phyloP scores from a whole-genome alignment of 2,329 filamentous ascomycete species.

The Penicillium janthinellum region DNA sequence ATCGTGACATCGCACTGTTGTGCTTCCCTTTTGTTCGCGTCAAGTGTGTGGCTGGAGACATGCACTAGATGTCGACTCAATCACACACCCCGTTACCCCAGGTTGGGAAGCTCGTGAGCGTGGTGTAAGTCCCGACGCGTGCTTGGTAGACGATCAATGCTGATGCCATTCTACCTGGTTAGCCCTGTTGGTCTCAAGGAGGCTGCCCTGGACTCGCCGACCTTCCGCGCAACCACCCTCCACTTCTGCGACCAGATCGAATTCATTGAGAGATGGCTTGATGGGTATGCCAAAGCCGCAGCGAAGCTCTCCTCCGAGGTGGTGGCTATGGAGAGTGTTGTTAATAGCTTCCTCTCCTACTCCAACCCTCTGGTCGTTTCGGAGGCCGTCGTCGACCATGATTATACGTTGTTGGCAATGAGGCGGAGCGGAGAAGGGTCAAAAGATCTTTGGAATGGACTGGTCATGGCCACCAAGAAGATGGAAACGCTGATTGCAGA shows the following conservation, averaged over 20 bases:
- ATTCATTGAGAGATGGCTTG: constrained; percentile 88
- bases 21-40: constrained; percentile 20
- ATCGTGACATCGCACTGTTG: neutral
- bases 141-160: neutral
- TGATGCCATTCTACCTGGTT: constrained; percentile 16
- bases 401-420: constrained; percentile 88
- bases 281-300: constrained; percentile 65
- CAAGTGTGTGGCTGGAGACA: constrained; percentile 39
- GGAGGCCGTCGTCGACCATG: constrained; percentile 87
- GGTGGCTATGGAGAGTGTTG: constrained; percentile 72
- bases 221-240: constrained; percentile 81
- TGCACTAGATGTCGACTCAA: constrained; percentile 46
- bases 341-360: constrained; percentile 74
- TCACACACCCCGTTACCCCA: constrained; percentile 41
- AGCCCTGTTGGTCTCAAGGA: constrained; percentile 87
- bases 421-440: constrained; percentile 82
- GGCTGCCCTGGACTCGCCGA: constrained; percentile 93
- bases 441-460: constrained; percentile 81
- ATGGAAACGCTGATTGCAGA: constrained; percentile 78
- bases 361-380: constrained; percentile 71
- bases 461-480: constrained; percentile 72
- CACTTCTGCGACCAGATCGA: constrained; percentile 94
- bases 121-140: constrained; percentile 42
- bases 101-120: constrained; percentile 49
- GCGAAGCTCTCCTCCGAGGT: constrained; percentile 67